A percentile compares a stretch with the other conserved stretches of the same genome.
Evolutionary conservation across 768 basidiomycete species (phyloP).

Genomic region (Mycena galopus): DNA sequence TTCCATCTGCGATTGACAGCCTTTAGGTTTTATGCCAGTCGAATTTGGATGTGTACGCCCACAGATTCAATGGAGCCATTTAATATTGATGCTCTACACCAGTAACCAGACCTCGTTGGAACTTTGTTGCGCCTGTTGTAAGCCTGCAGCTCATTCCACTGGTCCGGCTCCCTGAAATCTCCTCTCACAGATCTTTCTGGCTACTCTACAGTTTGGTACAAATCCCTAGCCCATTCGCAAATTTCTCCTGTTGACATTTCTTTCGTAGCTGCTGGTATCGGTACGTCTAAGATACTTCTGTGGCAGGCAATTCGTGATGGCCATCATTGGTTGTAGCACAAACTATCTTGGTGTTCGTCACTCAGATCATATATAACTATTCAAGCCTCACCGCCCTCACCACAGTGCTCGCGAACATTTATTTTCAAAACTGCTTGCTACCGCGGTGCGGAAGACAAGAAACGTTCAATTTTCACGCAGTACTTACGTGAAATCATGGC

Average conservation of each 20-base stretch:
- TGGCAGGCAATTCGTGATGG: not conserved
- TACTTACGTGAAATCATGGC: not conserved
- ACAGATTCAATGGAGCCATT: not conserved
- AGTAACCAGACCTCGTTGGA: constrained; percentile 1
- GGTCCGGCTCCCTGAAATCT: not conserved
- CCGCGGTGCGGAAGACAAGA: not conserved
- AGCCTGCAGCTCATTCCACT: not conserved
- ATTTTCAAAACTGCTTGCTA: not conserved
- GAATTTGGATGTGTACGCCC: not conserved
- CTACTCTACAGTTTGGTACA: not conserved
- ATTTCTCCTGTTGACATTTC: constrained; percentile 2
- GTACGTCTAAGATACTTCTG: not conserved
- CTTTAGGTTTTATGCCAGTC: constrained; percentile 1
- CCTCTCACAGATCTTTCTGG: not conserved
- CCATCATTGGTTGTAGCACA: not conserved
- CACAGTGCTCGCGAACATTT: constrained; percentile 1
- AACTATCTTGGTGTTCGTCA: not conserved
- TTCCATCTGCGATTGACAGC: not conserved
- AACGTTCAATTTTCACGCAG: not conserved
- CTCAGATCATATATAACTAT: not conserved
- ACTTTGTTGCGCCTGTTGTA: not conserved
- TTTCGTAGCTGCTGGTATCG: constrained; percentile 6
- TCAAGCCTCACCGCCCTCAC: not conserved
- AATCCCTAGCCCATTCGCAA: not conserved
- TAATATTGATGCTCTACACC: not conserved